phyloP scores from a whole-genome alignment of 2,329 filamentous ascomycete genomes.

The Helotiales sp. region DNA sequence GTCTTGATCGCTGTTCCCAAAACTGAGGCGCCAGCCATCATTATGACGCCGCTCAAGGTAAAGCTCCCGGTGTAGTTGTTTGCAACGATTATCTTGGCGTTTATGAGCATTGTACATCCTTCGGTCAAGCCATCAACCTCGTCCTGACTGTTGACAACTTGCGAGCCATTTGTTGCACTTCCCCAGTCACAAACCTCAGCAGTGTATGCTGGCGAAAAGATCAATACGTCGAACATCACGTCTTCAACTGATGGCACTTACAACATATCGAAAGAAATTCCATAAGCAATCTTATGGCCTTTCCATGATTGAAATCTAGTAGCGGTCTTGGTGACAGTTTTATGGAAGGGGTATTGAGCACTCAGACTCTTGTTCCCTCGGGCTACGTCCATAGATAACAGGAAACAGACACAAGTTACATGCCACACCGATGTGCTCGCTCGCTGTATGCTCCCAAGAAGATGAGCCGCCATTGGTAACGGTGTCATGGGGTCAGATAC shows the following conservation, averaged over 20 bases:
- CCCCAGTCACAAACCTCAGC: background rate
- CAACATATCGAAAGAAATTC: background rate
- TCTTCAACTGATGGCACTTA: background rate
- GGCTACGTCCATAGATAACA: no score
- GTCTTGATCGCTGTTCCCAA: background rate
- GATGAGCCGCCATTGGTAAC: background rate
- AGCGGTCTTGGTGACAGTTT: no score
- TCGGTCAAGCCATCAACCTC: background rate
- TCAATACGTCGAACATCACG: background rate
- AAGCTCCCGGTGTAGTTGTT: background rate
- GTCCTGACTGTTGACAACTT: background rate
- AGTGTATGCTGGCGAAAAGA: background rate
- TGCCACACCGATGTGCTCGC: background rate
- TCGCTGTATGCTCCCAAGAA: background rate
- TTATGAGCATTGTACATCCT: background rate
- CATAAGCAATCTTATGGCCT: background rate
- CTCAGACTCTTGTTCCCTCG: no score
- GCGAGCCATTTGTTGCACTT: background rate
- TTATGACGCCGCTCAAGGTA: background rate
- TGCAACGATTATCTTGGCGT: background rate
- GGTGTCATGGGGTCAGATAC: background rate
- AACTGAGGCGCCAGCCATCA: background rate
- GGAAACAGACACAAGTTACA: no score
- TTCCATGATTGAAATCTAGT: no score
- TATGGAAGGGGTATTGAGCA: no score